Evolutionary conservation across 78 protist genomes (phyloP), one percentile per base, ranked within the genome.

Genomic region (Trichosphaerium sp.): DNA sequence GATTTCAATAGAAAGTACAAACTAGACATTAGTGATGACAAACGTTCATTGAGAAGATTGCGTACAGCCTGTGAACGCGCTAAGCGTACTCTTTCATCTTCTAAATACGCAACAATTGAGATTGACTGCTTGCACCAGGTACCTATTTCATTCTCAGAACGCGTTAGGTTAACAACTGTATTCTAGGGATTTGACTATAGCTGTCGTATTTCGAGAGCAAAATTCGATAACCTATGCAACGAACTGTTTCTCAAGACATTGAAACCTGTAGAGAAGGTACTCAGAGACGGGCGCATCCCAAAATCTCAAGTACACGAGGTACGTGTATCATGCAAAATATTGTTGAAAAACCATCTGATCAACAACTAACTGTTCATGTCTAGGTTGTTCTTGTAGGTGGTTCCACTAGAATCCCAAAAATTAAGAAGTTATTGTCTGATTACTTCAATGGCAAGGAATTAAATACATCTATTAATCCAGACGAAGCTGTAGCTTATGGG

Each of bases 181-280:
- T 58, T 59, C 49, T 99, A 93, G 34, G 99, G 99, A 65, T 34
- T 47, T 39, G 98, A 96, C 91, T 82, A 94, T 71, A 29, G 71
- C 41, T 91, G 78, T 71, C 84, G 95, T 18, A 67, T 98, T 25
- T 92, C 99, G 49, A 88, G 99, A 26, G 99, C 99, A 65, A 83
- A 85, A 55, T 98, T 97, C 75, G 99, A 98, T 79, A 98, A 93
- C 81, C 85, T 97, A 35, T 84, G 83, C 87, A 55, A 40, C 62
- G 99, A 95, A 69, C 88, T 96, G 29, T 96, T 96, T 97, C 49
- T 77, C 60, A 56, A 63, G 70, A 88, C 97, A 15, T 58, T 97
- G 15, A 75, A 34, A 23, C 98, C 99, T 25, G 95, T 97, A 44
- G 10, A 58, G 38, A 71, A 69, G 57, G 99, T 92, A 8, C 67